These are phyloP conservation scores for Lagerstroemia fauriei DNA, from an alignment of 441 rosid genomes.

Conservation along the genomic window DNA sequence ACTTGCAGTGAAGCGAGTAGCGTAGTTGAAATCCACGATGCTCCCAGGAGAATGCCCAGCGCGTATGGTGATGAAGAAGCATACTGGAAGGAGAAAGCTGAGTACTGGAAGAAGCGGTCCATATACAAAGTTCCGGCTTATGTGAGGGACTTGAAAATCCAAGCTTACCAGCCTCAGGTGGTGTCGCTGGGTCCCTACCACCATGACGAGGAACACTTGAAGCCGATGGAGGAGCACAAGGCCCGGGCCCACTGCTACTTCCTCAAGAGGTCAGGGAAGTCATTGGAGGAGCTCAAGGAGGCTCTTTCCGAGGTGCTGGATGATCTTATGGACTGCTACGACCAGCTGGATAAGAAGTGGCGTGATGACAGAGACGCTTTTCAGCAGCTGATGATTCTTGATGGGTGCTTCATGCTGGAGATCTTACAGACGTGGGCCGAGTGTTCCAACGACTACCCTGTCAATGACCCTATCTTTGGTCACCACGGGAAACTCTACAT, in stretches of 20 bases:
- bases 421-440: slow-evolving; percentile 28
- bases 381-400: slow-evolving; percentile 46
- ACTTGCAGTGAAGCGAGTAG: background rate
- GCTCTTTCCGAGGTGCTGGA: slow-evolving; percentile 30
- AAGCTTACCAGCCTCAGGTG: slow-evolving; percentile 38
- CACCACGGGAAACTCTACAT: slow-evolving; percentile 43
- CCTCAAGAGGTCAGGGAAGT: slow-evolving; percentile 32
- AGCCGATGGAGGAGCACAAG: slow-evolving; percentile 56
- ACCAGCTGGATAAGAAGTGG: slow-evolving; percentile 33
- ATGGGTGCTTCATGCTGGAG: slow-evolving; percentile 61
- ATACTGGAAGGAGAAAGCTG: slow-evolving; percentile 8
- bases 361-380: slow-evolving; percentile 11
- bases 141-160: slow-evolving; percentile 32
- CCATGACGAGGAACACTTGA: slow-evolving; percentile 29
- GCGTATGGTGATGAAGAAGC: too few species aligned
- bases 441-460: slow-evolving; percentile 28
- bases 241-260: slow-evolving; percentile 41
- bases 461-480: slow-evolving; percentile 48
- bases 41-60: too few species aligned
- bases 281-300: slow-evolving; percentile 12
- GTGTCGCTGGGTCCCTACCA: slow-evolving; percentile 54
- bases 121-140: slow-evolving; percentile 37
- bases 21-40: slow-evolving; percentile 18
- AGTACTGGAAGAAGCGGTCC: slow-evolving; percentile 39
- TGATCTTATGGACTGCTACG: slow-evolving; percentile 37